These are phyloP conservation scores for Gynandropsis gynandra DNA, from an alignment of 345 rosid species.

Conservation along the genomic window DNA sequence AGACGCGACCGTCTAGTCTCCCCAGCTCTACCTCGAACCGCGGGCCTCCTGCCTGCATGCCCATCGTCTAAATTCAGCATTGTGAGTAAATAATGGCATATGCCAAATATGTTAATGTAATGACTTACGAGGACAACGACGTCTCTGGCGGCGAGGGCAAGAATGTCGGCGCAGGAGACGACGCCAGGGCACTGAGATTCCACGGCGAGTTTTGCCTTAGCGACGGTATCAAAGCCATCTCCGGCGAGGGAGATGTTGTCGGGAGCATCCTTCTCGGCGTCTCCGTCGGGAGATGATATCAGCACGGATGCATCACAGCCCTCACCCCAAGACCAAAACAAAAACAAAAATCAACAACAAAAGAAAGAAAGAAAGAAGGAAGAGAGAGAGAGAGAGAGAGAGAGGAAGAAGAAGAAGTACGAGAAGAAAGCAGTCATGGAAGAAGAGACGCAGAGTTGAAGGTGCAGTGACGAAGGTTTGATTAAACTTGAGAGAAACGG, in stretches of 20 bases:
- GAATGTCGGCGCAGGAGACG: conserved; percentile 84
- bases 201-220: conserved; percentile 62
- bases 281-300: conserved; percentile 57
- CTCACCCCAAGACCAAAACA: conserved; percentile 23
- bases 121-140: conserved; percentile 62
- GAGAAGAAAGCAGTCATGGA: conserved; percentile 84
- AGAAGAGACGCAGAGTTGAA: conserved; percentile 78
- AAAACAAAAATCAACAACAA: not conserved
- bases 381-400: too few relatives aligned
- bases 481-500: conserved; percentile 41
- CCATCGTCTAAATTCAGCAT: not conserved
- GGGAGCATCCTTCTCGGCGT: conserved; percentile 72
- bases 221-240: conserved; percentile 80
- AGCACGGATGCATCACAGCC: conserved; percentile 84
- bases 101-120: too few relatives aligned
- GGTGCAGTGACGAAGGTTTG: conserved; percentile 64
- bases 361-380: too few relatives aligned
- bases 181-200: conserved; percentile 57
- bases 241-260: conserved; percentile 86
- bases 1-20: conserved; percentile 63
- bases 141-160: conserved; percentile 77
- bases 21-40: conserved; percentile 72
- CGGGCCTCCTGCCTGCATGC: conserved; percentile 65
- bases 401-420: conserved; percentile 31
- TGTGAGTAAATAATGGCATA: too few relatives aligned